Percentiles rank a stretch among this genome's conserved stretches.
Evolutionary conservation across 2,329 filamentous ascomycete genomes (phyloP).

Genomic region (Alternaria triticimaculans): DNA sequence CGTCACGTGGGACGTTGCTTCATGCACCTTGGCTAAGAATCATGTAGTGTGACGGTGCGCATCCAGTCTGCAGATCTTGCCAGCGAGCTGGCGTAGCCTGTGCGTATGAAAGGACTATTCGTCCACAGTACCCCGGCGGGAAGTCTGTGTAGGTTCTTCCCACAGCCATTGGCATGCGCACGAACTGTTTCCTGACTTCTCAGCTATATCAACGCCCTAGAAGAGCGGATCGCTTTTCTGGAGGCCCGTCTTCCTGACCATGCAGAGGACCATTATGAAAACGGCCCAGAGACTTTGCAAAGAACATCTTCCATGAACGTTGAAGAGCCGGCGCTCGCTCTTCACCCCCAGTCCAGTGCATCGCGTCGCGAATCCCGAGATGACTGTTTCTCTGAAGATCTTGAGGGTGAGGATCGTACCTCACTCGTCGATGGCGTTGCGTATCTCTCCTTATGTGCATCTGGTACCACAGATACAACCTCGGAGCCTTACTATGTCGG

Average conservation of each 20-base stretch:
- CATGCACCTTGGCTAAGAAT: not conserved
- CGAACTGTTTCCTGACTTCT: not conserved
- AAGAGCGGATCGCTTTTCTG: constrained; percentile 36
- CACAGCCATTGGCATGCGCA: not conserved
- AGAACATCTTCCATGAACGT: not conserved
- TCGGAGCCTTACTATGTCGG: constrained; percentile 37
- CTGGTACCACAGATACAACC: constrained; percentile 31
- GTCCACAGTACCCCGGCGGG: constrained; percentile 36
- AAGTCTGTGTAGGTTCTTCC: constrained; percentile 30
- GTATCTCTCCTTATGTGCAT: constrained; percentile 36
- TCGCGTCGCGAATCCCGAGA: constrained; percentile 10
- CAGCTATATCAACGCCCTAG: constrained; percentile 35
- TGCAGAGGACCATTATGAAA: constrained; percentile 31
- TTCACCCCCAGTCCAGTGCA: not conserved
- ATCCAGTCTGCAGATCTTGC: constrained; percentile 32
- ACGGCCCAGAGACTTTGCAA: constrained; percentile 1
- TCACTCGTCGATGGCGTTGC: constrained; percentile 36
- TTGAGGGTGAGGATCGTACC: constrained; percentile 28
- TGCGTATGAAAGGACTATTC: constrained; percentile 30
- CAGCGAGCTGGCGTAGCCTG: constrained; percentile 26
- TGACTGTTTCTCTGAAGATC: constrained; percentile 17
- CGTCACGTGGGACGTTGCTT: constrained; percentile 7
- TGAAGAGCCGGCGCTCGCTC: not conserved
- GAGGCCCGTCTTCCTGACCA: constrained; percentile 35
- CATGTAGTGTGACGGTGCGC: constrained; percentile 31